Evolutionary conservation across 78 protist species (phyloP), one percentile per base, ranked within the genome.

Genomic region (Diacronema lutheri): DNA sequence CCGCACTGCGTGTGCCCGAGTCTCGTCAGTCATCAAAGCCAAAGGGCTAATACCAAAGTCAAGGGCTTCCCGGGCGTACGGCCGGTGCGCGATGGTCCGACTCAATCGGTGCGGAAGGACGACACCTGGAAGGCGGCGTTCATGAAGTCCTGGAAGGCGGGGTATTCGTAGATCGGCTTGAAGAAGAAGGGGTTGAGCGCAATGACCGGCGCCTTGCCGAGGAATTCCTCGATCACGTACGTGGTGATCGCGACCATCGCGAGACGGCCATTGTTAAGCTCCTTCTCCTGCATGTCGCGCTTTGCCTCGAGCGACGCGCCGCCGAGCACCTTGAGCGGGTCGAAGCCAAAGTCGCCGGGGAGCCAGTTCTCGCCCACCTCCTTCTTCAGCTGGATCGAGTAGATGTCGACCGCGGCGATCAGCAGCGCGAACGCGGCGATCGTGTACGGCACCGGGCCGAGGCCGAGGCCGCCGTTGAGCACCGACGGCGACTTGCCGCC

Each of bases 391-490:
- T 57, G 9, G 61, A 57, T 12, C 26, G 9, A 13, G 26, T 57
- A 2, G 26, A 57, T 13, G 26, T 57, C 61, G 61, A 57, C 26
- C 26, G 19, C 61, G 26, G 61, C 14, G 61, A 13, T 23, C 61
- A 57, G 6, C 6, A 57, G 19, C 26, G 19, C 61, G 7, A 20
- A 12, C 6, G 19, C 26, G 26, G 23, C 2, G 26, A 57, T 13
- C 61, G 61, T 19, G 26, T 13, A 23, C 61, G 61, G 26, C 61
- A 57, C 26, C 29, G 9, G 26, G 26, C 14, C 9, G 58, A 23
- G 64, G 84, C 37, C 71, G 12, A 78, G 69, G 10, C 84, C 84
- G 46, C 84, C 84, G 84, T 78, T 78, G 69, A 78, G 71, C 57
- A 78, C 41, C 57, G 84, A 78, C n/a, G 84, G 84, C 16, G 69